These are phyloP conservation scores for Malus asiatica DNA, from an alignment of 306 rosid species.

Conservation along the genomic window DNA sequence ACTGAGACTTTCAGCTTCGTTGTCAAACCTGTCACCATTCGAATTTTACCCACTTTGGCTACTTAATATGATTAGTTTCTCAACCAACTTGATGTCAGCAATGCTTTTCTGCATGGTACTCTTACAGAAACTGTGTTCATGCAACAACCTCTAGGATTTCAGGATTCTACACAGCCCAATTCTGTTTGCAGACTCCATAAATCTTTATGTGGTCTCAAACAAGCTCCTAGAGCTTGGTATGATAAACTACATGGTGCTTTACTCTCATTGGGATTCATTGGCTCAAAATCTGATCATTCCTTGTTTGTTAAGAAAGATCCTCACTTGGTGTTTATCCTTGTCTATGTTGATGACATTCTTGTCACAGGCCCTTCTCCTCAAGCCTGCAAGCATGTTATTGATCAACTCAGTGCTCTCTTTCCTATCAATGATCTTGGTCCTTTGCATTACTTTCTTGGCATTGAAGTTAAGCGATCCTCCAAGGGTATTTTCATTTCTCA, in stretches of 20 bases:
- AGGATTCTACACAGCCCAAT: not conserved
- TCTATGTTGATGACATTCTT: not conserved
- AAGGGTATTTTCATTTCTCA: not conserved
- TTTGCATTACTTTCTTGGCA: not conserved
- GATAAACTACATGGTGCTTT: not conserved
- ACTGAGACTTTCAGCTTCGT: not conserved
- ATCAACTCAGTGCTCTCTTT: not conserved
- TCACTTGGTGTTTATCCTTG: not conserved
- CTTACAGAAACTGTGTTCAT: not conserved
- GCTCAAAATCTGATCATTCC: not conserved
- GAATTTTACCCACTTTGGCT: fast-evolving
- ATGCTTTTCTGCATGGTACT: not conserved
- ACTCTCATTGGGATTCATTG: not conserved
- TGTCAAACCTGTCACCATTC: not conserved
- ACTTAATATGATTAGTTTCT: not conserved
- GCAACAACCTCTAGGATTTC: not conserved
- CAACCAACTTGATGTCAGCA: not conserved
- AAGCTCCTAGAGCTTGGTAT: not conserved
- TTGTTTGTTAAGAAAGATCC: too few relatives aligned
- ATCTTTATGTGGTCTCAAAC: not conserved
- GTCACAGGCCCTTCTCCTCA: not conserved
- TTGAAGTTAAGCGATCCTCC: too few relatives aligned
- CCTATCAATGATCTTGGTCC: not conserved
- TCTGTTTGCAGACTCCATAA: not conserved
- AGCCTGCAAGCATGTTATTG: not conserved